phyloP scores from a whole-genome alignment of 73 alveolate genomes.

The Paramecium biaurelia region DNA sequence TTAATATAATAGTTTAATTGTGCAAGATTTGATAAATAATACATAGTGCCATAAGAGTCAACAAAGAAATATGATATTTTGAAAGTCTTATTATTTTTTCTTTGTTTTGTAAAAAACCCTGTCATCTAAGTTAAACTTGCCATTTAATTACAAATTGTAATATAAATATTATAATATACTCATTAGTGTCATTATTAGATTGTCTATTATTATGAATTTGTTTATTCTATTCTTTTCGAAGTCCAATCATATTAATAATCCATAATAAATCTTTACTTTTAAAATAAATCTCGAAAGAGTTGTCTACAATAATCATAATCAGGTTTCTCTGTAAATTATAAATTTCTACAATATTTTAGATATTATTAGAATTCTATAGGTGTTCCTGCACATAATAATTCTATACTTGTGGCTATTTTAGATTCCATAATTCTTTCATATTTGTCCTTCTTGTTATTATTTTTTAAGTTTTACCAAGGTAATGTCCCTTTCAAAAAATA shows the following conservation, averaged over 20 bases:
- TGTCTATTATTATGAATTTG: background rate
- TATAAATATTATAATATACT: background rate
- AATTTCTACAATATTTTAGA: slow-evolving; percentile 80
- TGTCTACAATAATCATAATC: slow-evolving; percentile 80
- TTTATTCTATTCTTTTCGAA: background rate
- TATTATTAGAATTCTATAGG: slow-evolving; percentile 82
- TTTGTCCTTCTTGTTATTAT: slow-evolving; percentile 72
- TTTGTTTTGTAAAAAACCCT: slow-evolving; percentile 28
- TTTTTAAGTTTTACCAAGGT: slow-evolving; percentile 92
- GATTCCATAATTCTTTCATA: slow-evolving; percentile 77
- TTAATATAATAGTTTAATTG: slow-evolving; percentile 25
- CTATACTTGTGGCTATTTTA: slow-evolving; percentile 76
- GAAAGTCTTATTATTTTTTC: background rate
- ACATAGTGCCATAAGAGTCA: slow-evolving; percentile 5
- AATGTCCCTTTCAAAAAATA: slow-evolving; percentile 86
- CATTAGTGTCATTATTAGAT: background rate
- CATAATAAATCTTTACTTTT: slow-evolving; percentile 59
- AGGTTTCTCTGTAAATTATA: slow-evolving; percentile 87
- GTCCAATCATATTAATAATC: slow-evolving; percentile 85
- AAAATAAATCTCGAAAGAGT: slow-evolving; percentile 73
- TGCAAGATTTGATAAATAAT: slow-evolving; percentile 17
- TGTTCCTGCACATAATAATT: slow-evolving; percentile 76
- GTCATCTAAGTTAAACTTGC: slow-evolving; percentile 31
- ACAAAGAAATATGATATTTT: slow-evolving; percentile 21
- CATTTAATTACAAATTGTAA: background rate